Evolutionary conservation across 2,329 filamentous ascomycete species (phyloP).

Genomic region (Colletotrichum spinosum): DNA sequence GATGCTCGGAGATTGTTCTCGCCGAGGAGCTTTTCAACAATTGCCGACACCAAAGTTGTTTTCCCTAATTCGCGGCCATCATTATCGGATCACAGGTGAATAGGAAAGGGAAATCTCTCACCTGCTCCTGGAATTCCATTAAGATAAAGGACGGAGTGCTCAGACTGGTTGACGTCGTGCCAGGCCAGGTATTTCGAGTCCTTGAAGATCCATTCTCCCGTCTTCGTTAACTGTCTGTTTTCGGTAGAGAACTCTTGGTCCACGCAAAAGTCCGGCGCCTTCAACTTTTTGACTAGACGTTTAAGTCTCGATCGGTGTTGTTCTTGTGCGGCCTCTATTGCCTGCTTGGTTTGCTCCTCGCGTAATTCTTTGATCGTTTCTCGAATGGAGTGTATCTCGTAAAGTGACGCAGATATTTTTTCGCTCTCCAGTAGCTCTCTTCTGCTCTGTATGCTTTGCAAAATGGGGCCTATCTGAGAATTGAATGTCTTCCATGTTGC

Average conservation of each 20-base stretch:
- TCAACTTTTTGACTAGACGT: neutral
- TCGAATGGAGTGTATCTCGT: neutral
- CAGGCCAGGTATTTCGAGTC: neutral
- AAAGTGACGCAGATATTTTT: conserved; percentile 2
- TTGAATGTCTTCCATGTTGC: conserved; percentile 10
- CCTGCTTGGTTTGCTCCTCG: neutral
- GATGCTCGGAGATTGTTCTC: neutral
- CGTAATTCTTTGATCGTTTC: neutral
- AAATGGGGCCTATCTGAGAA: neutral
- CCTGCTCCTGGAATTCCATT: conserved; percentile 1
- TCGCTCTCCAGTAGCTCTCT: neutral
- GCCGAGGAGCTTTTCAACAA: neutral
- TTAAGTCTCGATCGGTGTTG: neutral
- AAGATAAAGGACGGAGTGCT: neutral
- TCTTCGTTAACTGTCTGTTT: neutral
- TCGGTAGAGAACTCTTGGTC: neutral
- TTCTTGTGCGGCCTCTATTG: neutral
- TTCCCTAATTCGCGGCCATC: neutral
- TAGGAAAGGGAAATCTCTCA: neutral
- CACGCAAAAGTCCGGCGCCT: neutral
- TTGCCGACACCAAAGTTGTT: conserved; percentile 1
- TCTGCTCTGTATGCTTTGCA: neutral
- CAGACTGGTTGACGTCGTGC: neutral
- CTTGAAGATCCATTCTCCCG: neutral
- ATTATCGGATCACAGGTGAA: neutral